Evolutionary conservation across 441 rosid species (phyloP).

Genomic region (Brassica balearica): DNA sequence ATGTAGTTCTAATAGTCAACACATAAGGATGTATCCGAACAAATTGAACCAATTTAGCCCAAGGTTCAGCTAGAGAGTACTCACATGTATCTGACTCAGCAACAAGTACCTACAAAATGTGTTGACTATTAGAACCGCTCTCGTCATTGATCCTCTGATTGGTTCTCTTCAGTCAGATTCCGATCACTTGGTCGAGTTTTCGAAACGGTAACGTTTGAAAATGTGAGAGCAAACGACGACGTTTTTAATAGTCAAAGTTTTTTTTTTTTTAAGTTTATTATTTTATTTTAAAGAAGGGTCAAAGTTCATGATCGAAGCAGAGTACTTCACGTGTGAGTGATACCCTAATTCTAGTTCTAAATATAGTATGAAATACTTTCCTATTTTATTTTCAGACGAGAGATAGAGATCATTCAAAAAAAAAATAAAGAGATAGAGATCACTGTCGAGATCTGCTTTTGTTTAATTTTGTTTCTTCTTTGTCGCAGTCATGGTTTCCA

Average conservation of each 20-base stretch:
- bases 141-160: conserved; percentile 30
- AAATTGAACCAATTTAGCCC: conserved; percentile 78
- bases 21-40: conserved; percentile 76
- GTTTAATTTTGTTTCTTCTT: neutral
- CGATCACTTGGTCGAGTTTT: neutral
- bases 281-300: neutral
- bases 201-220: neutral
- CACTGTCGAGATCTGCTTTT: conserved; percentile 20
- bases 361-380: neutral
- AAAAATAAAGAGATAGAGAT: neutral
- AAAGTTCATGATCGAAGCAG: conserved; percentile 12
- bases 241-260: neutral
- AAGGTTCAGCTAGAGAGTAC: conserved; percentile 82
- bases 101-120: conserved; percentile 66
- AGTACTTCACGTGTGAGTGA: conserved; percentile 7
- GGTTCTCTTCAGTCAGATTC: neutral
- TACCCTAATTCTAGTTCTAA: conserved; percentile 10
- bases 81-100: conserved; percentile 81
- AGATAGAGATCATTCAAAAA: neutral
- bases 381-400: conserved; percentile 3
- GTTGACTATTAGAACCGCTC: neutral
- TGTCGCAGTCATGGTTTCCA: conserved; percentile 64
- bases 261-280: neutral
- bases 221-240: neutral
- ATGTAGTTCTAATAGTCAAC: conserved; percentile 67